Percentiles rank a stretch among this genome's conserved stretches.
These are phyloP conservation scores for Paraphaeosphaeria minitans DNA, from an alignment of 2,329 filamentous ascomycete species.

Conservation along the genomic window DNA sequence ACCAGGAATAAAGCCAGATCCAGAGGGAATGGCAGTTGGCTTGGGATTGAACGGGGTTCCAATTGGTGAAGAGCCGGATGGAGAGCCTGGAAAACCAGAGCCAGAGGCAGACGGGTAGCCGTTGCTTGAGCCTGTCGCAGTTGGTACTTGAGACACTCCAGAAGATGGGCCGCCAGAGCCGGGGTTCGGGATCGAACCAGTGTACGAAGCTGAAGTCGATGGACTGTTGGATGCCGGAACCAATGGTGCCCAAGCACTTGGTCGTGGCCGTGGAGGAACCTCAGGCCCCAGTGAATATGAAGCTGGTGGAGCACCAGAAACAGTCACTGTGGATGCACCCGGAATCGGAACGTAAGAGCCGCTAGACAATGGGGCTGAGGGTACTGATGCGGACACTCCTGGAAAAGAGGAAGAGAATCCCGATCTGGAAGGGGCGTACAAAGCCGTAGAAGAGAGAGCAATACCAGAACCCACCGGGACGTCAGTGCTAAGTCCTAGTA, in stretches of 20 bases:
- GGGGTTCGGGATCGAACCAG: background rate
- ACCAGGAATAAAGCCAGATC: background rate
- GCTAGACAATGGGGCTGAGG: background rate
- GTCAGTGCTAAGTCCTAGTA: background rate
- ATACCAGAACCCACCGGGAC: background rate
- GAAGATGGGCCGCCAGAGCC: background rate
- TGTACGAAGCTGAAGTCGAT: background rate
- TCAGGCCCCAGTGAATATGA: background rate
- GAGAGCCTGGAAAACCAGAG: background rate
- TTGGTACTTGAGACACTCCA: slow-evolving; percentile 8
- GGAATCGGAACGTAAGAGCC: background rate
- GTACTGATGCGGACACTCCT: background rate
- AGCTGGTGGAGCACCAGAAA: background rate
- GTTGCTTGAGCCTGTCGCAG: slow-evolving; percentile 3
- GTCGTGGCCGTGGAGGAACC: background rate
- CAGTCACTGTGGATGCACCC: background rate
- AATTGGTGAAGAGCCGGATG: background rate
- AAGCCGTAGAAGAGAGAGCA: background rate
- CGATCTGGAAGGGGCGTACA: background rate
- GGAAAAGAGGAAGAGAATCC: background rate
- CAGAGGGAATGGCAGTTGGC: background rate
- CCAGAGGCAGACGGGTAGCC: background rate
- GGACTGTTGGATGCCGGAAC: background rate
- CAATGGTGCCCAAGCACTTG: background rate
- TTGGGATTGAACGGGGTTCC: background rate